Base-by-base conservation (phyloP, 2,329 filamentous ascomycete species). In the Plectosphaerella plurivora region DNA sequence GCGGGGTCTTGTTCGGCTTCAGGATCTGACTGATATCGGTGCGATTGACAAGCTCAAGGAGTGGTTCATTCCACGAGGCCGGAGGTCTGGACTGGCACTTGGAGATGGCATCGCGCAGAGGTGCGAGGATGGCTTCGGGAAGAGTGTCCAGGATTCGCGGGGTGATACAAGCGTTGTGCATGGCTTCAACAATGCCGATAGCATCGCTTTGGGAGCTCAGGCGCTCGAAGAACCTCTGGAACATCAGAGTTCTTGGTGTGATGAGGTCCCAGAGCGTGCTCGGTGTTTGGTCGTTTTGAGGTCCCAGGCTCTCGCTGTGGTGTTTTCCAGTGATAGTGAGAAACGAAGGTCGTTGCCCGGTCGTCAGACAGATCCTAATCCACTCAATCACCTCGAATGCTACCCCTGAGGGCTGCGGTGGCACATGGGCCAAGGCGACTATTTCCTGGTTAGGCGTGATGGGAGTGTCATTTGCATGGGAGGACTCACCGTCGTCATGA, bases 61-160 rank as follows among this genome's bases (percentile, higher is more conserved):
- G 73, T 1, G 83, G 78, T 42, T 78, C 78, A 14, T 82, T 77
- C 91, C 93, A 97, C 1, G 79, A 82, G 0, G 85, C 80, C 10
- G 91, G 89, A 16, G 93, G 93, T 54, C 84, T 82, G n/a, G 84
- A 81, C 66, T 96, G 92, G 58, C 90, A 96, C 57, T 84, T 79
- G n/a, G 86, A 82, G 41, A 97, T 91, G 5, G 87, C 85, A 70
- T 97, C 92, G 64, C 88, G 87, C 14, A 97, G 75, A 0, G 89
- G 88, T 2, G 87, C 82, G 51, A 89, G 80, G n/a, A 97, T 77
- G 24, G 89, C 85, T 67, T 96, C 91, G 2, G 94, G 93, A 1
- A 97, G 74, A 1, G 89, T 91, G 57, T 96, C 89, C 15, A 97
- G 78, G 47, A 92, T 73, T 22, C 79, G 74, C 10, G 71, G 69